Evolutionary conservation across 495 filamentous ascomycete species (phyloP), one percentile per base, ranked within the genome.

Genomic region (Neurospora sp.): DNA sequence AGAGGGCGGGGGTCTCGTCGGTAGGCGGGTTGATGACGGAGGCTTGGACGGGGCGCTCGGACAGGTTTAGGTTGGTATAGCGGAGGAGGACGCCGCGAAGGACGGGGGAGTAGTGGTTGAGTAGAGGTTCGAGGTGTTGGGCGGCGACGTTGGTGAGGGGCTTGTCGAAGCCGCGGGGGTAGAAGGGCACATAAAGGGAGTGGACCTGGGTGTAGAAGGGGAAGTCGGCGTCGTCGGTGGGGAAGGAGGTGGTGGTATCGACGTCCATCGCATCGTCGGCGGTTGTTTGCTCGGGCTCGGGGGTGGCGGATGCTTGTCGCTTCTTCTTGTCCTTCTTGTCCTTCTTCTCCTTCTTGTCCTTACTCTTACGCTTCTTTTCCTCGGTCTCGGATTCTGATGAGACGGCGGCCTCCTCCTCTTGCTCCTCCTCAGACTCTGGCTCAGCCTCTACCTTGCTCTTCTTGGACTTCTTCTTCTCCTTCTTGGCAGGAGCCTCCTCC

Each of bases 171-270:
- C 83, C 84, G 40, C 80, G 72, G 2, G 85, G 85, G 73, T 78
- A 84, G 74, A 87, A 79, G 8, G 85, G 82, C 11, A 85, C 79
- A 76, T 85, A 86, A 41, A 86, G 82, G 10, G 85, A 85, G 59
- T 85, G 76, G 27, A 82, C 81, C 71, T 86, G 85, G 20, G 81
- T 85, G 71, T 82, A 86, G 76, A 87, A 85, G 6, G 85, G 85
- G 35, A 83, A 84, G 22, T 77, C 74, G 38, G 74, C 70, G 14
- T 77, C 70, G 44, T 66, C 53, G 72, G 42, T 8, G 31, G 53
- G 53, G 53, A 66, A 14, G 20, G 48, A 20, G n/a, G 42, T 46
- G 1, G 18, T 66, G 14, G 53, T 42, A 40, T 81, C 78, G 18
- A 79, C 69, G 22, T 80, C 79, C 80, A 78, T 80, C 9, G 74